Base-by-base conservation (phyloP, 2,329 filamentous ascomycete species). In the Nigrospora osmanthi region DNA sequence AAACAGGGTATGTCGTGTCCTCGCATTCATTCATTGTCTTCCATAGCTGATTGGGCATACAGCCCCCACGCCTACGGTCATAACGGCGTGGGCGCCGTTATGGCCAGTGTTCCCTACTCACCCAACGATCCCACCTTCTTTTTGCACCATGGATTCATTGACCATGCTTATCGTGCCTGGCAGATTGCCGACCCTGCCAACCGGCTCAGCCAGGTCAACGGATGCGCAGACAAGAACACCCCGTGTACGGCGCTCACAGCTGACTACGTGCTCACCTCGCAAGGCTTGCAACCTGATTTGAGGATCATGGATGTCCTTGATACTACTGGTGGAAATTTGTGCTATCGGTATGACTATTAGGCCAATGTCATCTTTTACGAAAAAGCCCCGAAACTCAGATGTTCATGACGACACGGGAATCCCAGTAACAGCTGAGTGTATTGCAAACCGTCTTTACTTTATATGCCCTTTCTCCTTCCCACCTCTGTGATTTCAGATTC, bases 1-100 rank as follows among this genome's bases (percentile, higher is more conserved):
- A 65, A 43, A 52, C 58, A 11, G 61, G 62, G 62, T 64, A 54
- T 45, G 60, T 53, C 23, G 34, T 14, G 14, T 40, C 34, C 13
- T 6, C 28, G 6, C 16, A 17, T 30, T 10, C 32, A 14, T 17
- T 41, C 15, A 50, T 56, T 47, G 56, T 51, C 35, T n/a, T 28
- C 7, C 19, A 19, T 4, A 39, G 39, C 23, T 32, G 35, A 15
- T 30, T 9, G 17, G n/a, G 5, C 33, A 38, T 12, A 15, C 19
- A 64, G 60, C 10, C 61, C 61, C 1, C 62, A 65, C 52, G 62
- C 54, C 1, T 64, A 64, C 45, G 60, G 60, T 37, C 62, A 65
- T 49, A 62, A 64, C 50, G 60, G 62, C 19, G 50, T 64, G 35
- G 62, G 62, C 39, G 61, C 59, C 11, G 58, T 63, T 44, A 66